Conservation (phyloP, 1,284 basidiomycete species). For the Sphagnurus paluster region DNA sequence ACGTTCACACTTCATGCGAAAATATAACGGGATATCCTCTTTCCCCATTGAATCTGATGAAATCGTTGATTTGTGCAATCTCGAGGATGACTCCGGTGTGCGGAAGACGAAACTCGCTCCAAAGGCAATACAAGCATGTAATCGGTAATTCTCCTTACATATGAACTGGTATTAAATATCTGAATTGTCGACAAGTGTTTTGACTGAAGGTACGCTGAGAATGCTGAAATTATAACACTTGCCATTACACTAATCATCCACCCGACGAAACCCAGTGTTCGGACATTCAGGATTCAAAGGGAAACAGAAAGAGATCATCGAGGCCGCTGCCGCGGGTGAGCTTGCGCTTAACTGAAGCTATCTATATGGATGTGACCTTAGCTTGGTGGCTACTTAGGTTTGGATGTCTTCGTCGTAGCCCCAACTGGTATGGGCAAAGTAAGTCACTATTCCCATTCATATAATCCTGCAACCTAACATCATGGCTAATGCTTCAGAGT, state of each 20-base stretch:
- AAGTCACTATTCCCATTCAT: conserved; percentile 9
- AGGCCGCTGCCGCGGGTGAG: conserved; percentile 62
- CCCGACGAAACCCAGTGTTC: too few species aligned
- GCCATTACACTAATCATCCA: too few species aligned
- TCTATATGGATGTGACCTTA: too few species aligned
- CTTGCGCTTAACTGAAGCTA: conserved; percentile 12
- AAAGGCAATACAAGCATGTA: conserved; percentile 7
- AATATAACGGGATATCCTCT: neutral
- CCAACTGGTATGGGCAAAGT: conserved; percentile 92
- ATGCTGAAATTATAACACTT: neutral
- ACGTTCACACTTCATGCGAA: too few species aligned
- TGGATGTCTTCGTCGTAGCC: conserved; percentile 79
- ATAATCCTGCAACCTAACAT: neutral
- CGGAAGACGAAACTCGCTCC: too few species aligned
- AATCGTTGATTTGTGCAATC: too few species aligned
- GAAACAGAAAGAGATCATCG: conserved; percentile 75
- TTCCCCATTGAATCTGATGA: neutral
- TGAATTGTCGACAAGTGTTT: conserved; percentile 3
- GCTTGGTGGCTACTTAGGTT: too few species aligned
- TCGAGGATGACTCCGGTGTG: too few species aligned
- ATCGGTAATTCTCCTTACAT: conserved; percentile 4
- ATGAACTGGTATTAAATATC: neutral
- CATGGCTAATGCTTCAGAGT: conserved; percentile 46
- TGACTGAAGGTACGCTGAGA: conserved; percentile 14
- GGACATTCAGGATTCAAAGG: conserved; percentile 69